These are phyloP conservation scores for Collybia mongolica DNA, from an alignment of 768 basidiomycete genomes.

Conservation along the genomic window DNA sequence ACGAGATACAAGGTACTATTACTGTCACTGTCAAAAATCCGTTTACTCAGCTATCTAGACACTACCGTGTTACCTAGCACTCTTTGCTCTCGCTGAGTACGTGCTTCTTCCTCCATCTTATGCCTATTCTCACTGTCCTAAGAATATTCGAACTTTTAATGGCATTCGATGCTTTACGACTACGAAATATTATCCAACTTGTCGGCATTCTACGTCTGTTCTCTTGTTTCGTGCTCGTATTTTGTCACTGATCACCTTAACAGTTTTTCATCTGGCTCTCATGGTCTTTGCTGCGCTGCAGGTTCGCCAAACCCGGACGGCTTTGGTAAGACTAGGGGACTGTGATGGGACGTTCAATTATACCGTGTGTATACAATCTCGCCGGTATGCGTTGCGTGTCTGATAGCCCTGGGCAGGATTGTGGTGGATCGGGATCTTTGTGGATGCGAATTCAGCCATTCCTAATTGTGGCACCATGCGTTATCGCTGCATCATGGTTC, in stretches of 20 bases:
- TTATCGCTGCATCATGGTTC: conserved; percentile 68
- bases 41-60: conserved; percentile 42
- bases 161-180: conserved; percentile 78
- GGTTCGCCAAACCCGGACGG: conserved; percentile 69
- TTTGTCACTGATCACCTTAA: conserved; percentile 1
- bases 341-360: conserved; percentile 33
- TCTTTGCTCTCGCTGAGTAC: conserved; percentile 82
- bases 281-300: conserved; percentile 75
- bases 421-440: conserved; percentile 50
- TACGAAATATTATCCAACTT: conserved; percentile 79
- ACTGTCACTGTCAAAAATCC: background rate
- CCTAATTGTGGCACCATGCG: conserved; percentile 69
- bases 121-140: conserved; percentile 6
- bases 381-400: background rate
- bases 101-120: conserved; percentile 15
- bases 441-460: conserved; percentile 62
- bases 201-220: conserved; percentile 65
- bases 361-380: conserved; percentile 32
- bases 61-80: conserved; percentile 79
- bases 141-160: conserved; percentile 81
- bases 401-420: conserved; percentile 31
- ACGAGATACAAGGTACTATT: conserved; percentile 51
- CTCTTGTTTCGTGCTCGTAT: background rate
- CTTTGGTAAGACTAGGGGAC: conserved; percentile 40
- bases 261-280: conserved; percentile 76